Conservation (phyloP, 1,284 basidiomycete genomes). For the Naganishia sp. region DNA sequence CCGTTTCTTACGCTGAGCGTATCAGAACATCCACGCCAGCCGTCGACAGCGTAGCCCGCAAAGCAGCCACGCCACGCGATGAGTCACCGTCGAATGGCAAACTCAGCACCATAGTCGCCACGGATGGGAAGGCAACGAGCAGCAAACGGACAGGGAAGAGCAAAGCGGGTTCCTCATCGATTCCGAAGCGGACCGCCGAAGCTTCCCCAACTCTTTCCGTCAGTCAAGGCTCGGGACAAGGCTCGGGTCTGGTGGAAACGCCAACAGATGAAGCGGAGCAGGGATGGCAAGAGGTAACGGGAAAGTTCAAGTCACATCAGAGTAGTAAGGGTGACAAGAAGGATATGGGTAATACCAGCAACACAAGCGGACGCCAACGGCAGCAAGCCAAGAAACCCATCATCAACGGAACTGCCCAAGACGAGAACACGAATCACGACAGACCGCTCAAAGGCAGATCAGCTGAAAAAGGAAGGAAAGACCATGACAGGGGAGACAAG, state of each 20-base stretch:
- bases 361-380: slow-evolving; percentile 1
- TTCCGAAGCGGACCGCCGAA: not conserved
- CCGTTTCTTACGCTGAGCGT: slow-evolving; percentile 32
- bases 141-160: slow-evolving; percentile 18
- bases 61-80: not conserved
- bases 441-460: slow-evolving; percentile 10
- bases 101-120: not conserved
- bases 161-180: not conserved
- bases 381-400: slow-evolving; percentile 5
- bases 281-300: slow-evolving; percentile 28
- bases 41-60: not conserved
- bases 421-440: slow-evolving; percentile 2
- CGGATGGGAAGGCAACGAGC: slow-evolving; percentile 11
- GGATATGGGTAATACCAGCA: not conserved
- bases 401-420: not conserved
- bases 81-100: not conserved
- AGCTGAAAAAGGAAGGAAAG: not conserved
- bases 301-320: slow-evolving; percentile 10
- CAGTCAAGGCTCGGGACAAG: no score
- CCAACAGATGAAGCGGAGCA: not conserved
- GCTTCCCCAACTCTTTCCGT: no score
- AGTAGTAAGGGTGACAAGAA: slow-evolving; percentile 18
- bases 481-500: slow-evolving; percentile 4
- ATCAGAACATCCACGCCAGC: slow-evolving; percentile 9
- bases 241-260: not conserved